Conservation (phyloP, 352 stramenopile genomes). For the Pythium pyrilobum region DNA sequence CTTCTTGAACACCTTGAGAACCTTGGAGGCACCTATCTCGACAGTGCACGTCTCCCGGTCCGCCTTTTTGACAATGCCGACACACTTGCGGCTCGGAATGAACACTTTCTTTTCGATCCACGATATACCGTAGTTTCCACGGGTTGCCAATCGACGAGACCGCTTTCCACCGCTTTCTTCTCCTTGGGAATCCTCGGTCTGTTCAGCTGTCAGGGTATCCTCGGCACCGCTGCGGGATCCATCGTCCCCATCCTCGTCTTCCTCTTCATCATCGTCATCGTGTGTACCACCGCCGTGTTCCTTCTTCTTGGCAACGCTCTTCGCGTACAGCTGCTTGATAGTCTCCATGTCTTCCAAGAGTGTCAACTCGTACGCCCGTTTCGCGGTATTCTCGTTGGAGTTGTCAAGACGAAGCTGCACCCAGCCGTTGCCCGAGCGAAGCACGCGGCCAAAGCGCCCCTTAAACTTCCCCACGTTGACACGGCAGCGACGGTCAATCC, state of each 20-base stretch:
- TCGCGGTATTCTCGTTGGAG: slow-evolving; percentile 81
- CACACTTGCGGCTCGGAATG: slow-evolving; percentile 67
- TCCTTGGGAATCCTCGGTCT: slow-evolving; percentile 74
- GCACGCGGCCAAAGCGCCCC: slow-evolving; percentile 58
- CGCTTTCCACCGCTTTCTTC: slow-evolving; percentile 65
- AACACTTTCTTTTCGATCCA: slow-evolving; percentile 86
- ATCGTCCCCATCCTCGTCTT: slow-evolving; percentile 54
- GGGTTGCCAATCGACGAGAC: slow-evolving; percentile 62
- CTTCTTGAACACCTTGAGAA: slow-evolving; percentile 84
- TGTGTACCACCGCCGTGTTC: slow-evolving; percentile 28
- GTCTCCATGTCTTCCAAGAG: slow-evolving; percentile 79
- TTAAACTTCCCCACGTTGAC: slow-evolving; percentile 90
- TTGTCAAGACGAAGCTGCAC: slow-evolving; percentile 80
- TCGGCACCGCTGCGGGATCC: slow-evolving; percentile 36
- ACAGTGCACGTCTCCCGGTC: slow-evolving; percentile 85
- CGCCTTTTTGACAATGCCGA: slow-evolving; percentile 76
- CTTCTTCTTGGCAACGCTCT: slow-evolving; percentile 52
- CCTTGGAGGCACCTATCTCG: slow-evolving; percentile 61
- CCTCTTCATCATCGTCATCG: slow-evolving; percentile 40
- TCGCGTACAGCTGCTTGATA: slow-evolving; percentile 70
- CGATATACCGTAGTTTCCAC: slow-evolving; percentile 80
- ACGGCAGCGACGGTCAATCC: slow-evolving; percentile 80
- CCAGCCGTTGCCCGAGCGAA: slow-evolving; percentile 86
- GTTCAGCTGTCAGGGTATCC: slow-evolving; percentile 48
- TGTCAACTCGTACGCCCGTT: slow-evolving; percentile 83